Evolutionary conservation across 1,284 basidiomycete genomes (phyloP).

Genomic region (Xerocomus nothofagi): DNA sequence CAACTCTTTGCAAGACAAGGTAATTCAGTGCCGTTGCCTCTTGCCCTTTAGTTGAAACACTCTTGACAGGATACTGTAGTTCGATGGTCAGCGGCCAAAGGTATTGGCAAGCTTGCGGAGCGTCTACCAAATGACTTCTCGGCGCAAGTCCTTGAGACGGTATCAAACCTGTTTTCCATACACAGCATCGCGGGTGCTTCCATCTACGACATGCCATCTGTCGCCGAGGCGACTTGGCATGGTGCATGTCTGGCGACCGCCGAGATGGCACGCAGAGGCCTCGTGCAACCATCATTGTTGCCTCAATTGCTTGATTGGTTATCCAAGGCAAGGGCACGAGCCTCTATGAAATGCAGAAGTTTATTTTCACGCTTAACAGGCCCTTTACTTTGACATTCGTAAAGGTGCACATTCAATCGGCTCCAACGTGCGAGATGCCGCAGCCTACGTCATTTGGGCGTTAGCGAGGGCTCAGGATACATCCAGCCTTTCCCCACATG

Average conservation of each 20-base stretch:
- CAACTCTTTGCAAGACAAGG: conserved; percentile 79
- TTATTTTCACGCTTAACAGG: conserved; percentile 48
- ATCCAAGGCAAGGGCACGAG: conserved; percentile 57
- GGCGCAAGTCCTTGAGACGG: conserved; percentile 78
- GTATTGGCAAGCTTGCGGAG: conserved; percentile 83
- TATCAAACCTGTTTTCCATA: conserved; percentile 70
- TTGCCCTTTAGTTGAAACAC: not conserved
- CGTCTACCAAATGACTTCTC: conserved; percentile 76
- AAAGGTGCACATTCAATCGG: conserved; percentile 93
- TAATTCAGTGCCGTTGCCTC: conserved; percentile 33
- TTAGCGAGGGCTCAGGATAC: conserved; percentile 77
- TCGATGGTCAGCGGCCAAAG: conserved; percentile 94
- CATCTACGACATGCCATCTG: conserved; percentile 70
- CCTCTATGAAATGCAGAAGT: conserved; percentile 8
- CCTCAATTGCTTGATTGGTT: conserved; percentile 73
- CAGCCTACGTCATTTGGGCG: conserved; percentile 95
- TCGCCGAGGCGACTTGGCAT: conserved; percentile 90
- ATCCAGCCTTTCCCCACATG: conserved; percentile 60
- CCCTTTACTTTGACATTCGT: conserved; percentile 88
- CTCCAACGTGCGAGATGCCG: conserved; percentile 91
- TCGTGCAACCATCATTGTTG: conserved; percentile 62
- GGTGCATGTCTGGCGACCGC: conserved; percentile 92
- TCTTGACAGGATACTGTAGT: conserved; percentile 83
- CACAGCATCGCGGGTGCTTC: conserved; percentile 60
- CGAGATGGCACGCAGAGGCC: conserved; percentile 84